Conservation (phyloP, 2,329 filamentous ascomycete species). For the Talaromyces marneffei region DNA sequence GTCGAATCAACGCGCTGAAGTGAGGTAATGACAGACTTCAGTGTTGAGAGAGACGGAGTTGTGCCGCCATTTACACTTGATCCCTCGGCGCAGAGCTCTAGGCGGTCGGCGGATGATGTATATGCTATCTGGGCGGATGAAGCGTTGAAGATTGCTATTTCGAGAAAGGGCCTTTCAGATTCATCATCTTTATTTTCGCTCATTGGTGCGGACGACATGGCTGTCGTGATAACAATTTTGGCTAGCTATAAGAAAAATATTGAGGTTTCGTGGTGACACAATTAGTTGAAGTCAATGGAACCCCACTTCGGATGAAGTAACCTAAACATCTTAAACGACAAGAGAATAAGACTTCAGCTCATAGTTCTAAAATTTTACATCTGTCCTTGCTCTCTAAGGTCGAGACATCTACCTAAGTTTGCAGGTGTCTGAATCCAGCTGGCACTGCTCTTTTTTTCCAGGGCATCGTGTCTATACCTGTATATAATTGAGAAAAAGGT, state of each 20-base stretch:
- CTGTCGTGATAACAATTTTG: background rate
- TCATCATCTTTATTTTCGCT: background rate
- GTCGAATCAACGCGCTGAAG: slow-evolving; percentile 21
- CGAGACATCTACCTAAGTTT: too few species aligned
- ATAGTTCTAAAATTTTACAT: too few species aligned
- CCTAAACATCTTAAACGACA: background rate
- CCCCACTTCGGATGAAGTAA: background rate
- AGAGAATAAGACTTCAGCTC: background rate
- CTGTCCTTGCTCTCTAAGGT: too few species aligned
- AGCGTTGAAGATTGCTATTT: slow-evolving; percentile 47
- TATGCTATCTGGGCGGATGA: slow-evolving; percentile 41
- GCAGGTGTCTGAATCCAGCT: too few species aligned
- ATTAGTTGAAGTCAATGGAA: background rate
- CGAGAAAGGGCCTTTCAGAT: slow-evolving; percentile 17
- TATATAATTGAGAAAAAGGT: too few species aligned
- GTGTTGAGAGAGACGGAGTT: slow-evolving; percentile 31
- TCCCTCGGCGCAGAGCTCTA: slow-evolving; percentile 45
- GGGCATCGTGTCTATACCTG: too few species aligned
- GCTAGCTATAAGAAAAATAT: background rate
- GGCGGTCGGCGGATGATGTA: slow-evolving; percentile 39
- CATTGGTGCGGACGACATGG: background rate
- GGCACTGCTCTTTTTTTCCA: too few species aligned
- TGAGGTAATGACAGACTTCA: slow-evolving; percentile 19
- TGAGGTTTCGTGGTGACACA: too few species aligned
- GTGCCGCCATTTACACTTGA: slow-evolving; percentile 38